Evolutionary conservation across 2,329 filamentous ascomycete genomes (phyloP), one percentile per base, ranked within the genome.

Genomic region (Leptographium wingfieldii): DNA sequence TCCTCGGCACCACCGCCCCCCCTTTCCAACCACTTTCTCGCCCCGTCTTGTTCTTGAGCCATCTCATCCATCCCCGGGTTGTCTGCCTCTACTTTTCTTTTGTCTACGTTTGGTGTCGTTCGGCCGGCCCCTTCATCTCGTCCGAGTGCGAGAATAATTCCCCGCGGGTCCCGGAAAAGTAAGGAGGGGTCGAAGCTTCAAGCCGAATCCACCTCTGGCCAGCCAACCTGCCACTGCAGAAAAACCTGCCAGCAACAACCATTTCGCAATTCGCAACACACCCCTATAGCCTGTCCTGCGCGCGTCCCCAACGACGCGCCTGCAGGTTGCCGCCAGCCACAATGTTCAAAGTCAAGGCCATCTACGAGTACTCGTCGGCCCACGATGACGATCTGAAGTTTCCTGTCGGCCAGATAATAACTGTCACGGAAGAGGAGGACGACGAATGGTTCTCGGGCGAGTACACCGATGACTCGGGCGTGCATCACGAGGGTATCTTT

Each of bases 301-400:
- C 43, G 27, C 55, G 27, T 33, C 16, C 40, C 5, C 48, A 27
- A 19, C 48, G 33, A 22, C 33, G 33, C 14, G 51, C 19, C 22
- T n/a, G 43, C 57, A 55, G 38, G 53, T 40, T 43, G 29, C 29
- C 54, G 48, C 31, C 35, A 46, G 33, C 67, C 68, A 67, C 63
- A 71, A 92, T 92, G 87, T 96, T 96, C 80, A 95, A 90, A 76
- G 94, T 99, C 78, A 95, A 92, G 80, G 90, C 94, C 67, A 76
- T 97, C 70, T 99, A 88, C 78, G 92, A 97, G 72, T 99, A 99
- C 77, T 79, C 81, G 71, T 97, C 94, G 66, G 82, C 83, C 63
- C 92, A 99, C 73, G 91, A 96, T 67, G 94, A 99, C 74, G 94
- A 99, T 75, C 85, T 99, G 67, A 88, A 83, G 70, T 99, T 99